Base-by-base conservation (phyloP, 2,329 filamentous ascomycete species). In the Ceratocystis harringtonii region DNA sequence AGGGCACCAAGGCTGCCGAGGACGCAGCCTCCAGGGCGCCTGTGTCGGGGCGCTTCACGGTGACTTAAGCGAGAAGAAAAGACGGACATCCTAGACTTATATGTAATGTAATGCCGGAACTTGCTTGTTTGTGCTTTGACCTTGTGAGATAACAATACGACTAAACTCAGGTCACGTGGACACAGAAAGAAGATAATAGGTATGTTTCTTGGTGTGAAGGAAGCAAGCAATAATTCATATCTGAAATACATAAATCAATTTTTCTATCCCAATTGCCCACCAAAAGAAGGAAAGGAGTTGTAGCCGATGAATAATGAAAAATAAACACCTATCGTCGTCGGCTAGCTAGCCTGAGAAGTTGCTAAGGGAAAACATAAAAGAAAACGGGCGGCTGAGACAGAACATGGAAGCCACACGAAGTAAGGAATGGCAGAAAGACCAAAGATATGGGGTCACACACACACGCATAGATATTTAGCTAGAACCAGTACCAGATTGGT, bases 1-100 rank as follows among this genome's bases (percentile, higher is more conserved):
- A 97, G 75, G 94, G 90, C 12, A 96, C 92, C 0, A 84, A 95
- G 71, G 90, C 90, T 15, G 91, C 92, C 10, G 89, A 88, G 30
- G 92, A 96, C 71, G 87, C 88, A n/a, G 88, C 94, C 73, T 86
- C 84, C 67, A 83, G 91, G 69, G 87, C 88, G 15, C 88, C 90
- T 1, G 85, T 85, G 25, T 87, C 86, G 72, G 90, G 90, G 67
- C 83, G 92, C 71, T 99, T 97, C 73, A 95, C 84, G 58, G 90
- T 97, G 71, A 84, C 90, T 66, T 95, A 79, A 76, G 69, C 15
- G n/a, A 28, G 10, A 48, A 25, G 64, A 28, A 8, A 15, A 22
- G 15, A 19, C 57, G 28, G 1, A 22, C n/a, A 17, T 44, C 8
- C 15, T 19, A 22, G 19, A 22, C 17, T 30, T 57, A 25, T 64